These are phyloP conservation scores for Cucurbita maxima DNA, from an alignment of 306 rosid species.

Conservation along the genomic window DNA sequence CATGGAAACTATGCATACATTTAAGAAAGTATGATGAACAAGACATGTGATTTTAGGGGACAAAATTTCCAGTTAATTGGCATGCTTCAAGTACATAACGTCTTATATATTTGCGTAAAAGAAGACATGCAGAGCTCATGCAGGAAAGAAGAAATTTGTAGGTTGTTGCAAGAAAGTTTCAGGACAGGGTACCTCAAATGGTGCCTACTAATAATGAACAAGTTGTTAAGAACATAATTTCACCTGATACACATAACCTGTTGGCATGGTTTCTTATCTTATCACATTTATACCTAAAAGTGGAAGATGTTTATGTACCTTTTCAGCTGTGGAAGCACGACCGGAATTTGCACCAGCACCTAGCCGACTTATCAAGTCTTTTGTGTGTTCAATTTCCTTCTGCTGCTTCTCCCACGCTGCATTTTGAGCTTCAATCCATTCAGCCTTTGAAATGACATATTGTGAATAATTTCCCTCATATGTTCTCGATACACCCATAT, in stretches of 20 bases:
- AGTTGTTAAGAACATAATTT: neutral
- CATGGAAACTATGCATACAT: neutral
- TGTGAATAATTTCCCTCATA: slow-evolving; percentile 80
- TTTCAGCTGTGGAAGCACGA: slow-evolving; percentile 90
- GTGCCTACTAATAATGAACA: neutral
- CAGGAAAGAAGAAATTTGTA: neutral
- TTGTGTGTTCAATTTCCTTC: slow-evolving; percentile 83
- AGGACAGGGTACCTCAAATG: neutral
- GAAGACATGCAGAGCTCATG: neutral
- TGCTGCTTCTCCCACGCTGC: slow-evolving; percentile 99
- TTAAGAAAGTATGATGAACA: neutral
- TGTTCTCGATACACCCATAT: slow-evolving; percentile 81
- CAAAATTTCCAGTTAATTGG: neutral
- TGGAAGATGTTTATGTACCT: slow-evolving; percentile 28
- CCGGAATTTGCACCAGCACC: slow-evolving; percentile 97
- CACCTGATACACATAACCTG: neutral
- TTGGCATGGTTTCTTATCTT: neutral
- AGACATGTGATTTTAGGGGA: neutral
- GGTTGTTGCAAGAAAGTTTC: neutral
- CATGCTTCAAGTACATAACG: neutral
- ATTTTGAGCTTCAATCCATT: slow-evolving; percentile 78
- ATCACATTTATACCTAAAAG: neutral
- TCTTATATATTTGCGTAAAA: neutral
- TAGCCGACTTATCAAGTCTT: slow-evolving; percentile 64
- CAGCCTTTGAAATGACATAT: slow-evolving; percentile 55